Evolutionary conservation across 257 asterid genomes (phyloP).

Genomic region (Schizonepeta tenuifolia): DNA sequence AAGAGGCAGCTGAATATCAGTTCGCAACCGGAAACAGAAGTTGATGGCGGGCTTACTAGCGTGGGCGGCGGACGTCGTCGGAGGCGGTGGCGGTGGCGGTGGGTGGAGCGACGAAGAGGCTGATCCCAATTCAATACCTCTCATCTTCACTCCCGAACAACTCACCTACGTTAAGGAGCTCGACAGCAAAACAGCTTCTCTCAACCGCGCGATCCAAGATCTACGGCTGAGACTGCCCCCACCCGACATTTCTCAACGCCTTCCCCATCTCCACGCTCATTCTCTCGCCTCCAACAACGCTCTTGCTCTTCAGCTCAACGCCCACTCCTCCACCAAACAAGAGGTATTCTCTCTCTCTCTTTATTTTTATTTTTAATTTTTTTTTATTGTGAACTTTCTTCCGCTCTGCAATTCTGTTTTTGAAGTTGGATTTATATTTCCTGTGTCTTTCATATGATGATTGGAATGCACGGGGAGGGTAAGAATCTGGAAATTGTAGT

Average conservation of each 20-base stretch:
- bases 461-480: neutral
- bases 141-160: conserved; percentile 83
- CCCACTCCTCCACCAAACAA: conserved; percentile 92
- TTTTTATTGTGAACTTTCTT: neutral
- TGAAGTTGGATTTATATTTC: conserved; percentile 4
- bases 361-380: neutral
- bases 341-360: conserved; percentile 42
- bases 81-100: conserved; percentile 67
- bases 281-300: conserved; percentile 90
- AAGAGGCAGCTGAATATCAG: neutral
- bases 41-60: conserved; percentile 94
- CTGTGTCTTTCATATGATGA: neutral
- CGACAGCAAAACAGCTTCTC: conserved; percentile 64
- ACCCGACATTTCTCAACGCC: conserved; percentile 89
- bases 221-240: conserved; percentile 92
- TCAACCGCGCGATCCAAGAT: conserved; percentile 94
- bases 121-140: conserved; percentile 67
- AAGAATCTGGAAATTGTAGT: conserved; percentile 2
- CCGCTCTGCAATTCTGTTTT: neutral
- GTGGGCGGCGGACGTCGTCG: conserved; percentile 99
- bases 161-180: conserved; percentile 65
- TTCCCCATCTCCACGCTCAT: conserved; percentile 96
- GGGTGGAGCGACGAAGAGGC: conserved; percentile 58
- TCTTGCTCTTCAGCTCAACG: conserved; percentile 84
- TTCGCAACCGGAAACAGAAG: conserved; percentile 3